Percentiles rank a stretch among this genome's conserved stretches.
Evolutionary conservation across 179 eudicot genomes (phyloP).

Genomic region (Spergularia azorica): DNA sequence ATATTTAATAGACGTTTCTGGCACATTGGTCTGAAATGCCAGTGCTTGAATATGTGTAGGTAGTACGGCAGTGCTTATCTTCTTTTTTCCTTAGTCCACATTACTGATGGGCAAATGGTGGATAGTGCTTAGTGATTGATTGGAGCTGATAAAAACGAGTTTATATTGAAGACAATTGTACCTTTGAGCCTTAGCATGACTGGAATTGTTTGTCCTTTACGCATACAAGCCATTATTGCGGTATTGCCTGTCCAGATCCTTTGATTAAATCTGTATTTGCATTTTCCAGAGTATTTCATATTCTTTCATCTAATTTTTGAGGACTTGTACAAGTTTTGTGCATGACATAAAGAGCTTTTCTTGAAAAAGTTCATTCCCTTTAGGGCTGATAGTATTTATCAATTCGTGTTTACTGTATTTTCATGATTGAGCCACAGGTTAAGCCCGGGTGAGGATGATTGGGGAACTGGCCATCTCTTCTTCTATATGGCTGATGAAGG

Average conservation of each 20-base stretch:
- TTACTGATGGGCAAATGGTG: no score
- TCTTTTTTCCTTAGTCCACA: no score
- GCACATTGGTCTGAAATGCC: no score
- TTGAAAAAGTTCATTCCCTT: neutral
- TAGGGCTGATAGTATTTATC: no score
- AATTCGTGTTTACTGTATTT: neutral
- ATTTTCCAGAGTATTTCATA: neutral
- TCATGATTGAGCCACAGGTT: conserved; percentile 33
- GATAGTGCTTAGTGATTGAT: no score
- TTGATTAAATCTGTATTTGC: neutral
- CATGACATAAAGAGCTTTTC: neutral
- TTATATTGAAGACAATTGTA: no score
- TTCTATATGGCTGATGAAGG: conserved; percentile 95
- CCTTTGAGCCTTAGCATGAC: no score
- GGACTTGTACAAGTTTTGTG: neutral
- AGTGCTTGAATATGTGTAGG: no score
- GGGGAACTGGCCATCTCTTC: conserved; percentile 63
- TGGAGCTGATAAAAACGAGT: no score
- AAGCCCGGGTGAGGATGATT: conserved; percentile 43
- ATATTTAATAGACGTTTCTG: no score
- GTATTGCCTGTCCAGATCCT: neutral
- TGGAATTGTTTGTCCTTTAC: neutral
- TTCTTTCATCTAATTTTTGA: neutral
- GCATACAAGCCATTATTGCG: neutral
- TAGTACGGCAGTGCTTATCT: no score